phyloP scores from a whole-genome alignment of 2,329 filamentous ascomycete species.

The Calonectria pteridis region DNA sequence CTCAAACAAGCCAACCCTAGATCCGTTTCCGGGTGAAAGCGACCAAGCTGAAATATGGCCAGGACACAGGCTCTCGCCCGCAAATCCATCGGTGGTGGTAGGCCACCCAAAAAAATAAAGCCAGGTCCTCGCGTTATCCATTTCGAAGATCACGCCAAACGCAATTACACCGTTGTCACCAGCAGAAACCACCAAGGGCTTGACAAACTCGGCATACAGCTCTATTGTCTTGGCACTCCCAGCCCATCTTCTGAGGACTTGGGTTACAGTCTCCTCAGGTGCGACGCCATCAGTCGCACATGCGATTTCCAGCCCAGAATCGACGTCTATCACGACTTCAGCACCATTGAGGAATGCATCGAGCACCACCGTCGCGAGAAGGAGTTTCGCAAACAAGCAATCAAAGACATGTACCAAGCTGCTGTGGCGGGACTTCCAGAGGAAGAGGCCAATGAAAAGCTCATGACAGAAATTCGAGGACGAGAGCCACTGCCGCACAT shows the following conservation, averaged over 20 bases:
- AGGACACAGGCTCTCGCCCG: background rate
- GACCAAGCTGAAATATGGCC: background rate
- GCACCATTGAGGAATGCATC: conserved; percentile 26
- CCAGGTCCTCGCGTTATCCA: background rate
- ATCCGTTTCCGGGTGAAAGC: background rate
- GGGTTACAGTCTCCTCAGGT: background rate
- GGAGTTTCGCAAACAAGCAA: conserved; percentile 10
- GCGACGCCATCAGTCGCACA: background rate
- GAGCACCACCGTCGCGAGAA: conserved; percentile 32
- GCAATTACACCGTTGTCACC: conserved; percentile 18
- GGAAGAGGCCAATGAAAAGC: conserved; percentile 17
- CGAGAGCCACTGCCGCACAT: conserved; percentile 34
- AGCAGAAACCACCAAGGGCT: background rate
- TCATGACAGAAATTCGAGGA: conserved; percentile 22
- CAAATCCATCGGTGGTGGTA: background rate
- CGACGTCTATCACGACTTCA: conserved; percentile 26
- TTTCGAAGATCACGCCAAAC: conserved; percentile 51
- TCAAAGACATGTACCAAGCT: conserved; percentile 3
- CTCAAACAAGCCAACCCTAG: background rate
- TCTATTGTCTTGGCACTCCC: conserved; percentile 26
- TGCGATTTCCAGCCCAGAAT: conserved; percentile 20
- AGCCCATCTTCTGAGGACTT: background rate
- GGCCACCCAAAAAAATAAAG: background rate
- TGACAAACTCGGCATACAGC: conserved; percentile 31
- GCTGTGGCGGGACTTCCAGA: conserved; percentile 21